Conservation (phyloP, 345 rosid species). For the Schrenkiella parvula region DNA sequence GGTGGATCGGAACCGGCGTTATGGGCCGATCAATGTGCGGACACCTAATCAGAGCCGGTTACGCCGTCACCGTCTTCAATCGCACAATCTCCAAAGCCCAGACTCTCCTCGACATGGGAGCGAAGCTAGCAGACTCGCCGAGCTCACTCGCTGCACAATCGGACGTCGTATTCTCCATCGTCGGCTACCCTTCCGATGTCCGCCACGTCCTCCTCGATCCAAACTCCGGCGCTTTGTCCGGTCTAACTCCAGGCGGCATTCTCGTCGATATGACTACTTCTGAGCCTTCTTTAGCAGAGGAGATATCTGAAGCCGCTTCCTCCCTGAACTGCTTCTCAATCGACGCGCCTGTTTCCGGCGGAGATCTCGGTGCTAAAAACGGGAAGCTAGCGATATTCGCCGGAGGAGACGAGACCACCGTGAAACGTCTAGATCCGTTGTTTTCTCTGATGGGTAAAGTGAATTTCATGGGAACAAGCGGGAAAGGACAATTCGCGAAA, state of each 20-base stretch:
- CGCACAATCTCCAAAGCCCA: constrained; percentile 83
- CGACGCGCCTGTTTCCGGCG: constrained; percentile 80
- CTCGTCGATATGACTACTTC: constrained; percentile 97
- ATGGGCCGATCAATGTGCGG: constrained; percentile 88
- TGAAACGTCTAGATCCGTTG: constrained; percentile 50
- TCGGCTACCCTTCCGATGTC: constrained; percentile 90
- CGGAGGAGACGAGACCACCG: constrained; percentile 53
- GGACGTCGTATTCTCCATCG: constrained; percentile 88
- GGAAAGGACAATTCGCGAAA: constrained; percentile 85
- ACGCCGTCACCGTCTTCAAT: constrained; percentile 72
- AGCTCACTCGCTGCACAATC: constrained; percentile 59
- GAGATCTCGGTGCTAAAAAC: constrained; percentile 70
- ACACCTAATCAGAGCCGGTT: constrained; percentile 79
- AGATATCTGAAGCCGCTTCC: constrained; percentile 56
- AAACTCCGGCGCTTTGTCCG: constrained; percentile 61
- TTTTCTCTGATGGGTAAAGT: constrained; percentile 67
- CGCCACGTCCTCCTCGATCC: constrained; percentile 76
- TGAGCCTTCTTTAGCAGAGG: constrained; percentile 84
- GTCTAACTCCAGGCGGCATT: constrained; percentile 68
- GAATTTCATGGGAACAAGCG: constrained; percentile 72
- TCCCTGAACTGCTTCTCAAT: constrained; percentile 52
- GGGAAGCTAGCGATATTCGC: constrained; percentile 73
- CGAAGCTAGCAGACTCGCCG: constrained; percentile 62
- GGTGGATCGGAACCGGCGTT: constrained; percentile 93
- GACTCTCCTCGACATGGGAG: constrained; percentile 71